These are phyloP conservation scores for Rosa multiflora DNA, from an alignment of 306 rosid genomes.

Conservation along the genomic window DNA sequence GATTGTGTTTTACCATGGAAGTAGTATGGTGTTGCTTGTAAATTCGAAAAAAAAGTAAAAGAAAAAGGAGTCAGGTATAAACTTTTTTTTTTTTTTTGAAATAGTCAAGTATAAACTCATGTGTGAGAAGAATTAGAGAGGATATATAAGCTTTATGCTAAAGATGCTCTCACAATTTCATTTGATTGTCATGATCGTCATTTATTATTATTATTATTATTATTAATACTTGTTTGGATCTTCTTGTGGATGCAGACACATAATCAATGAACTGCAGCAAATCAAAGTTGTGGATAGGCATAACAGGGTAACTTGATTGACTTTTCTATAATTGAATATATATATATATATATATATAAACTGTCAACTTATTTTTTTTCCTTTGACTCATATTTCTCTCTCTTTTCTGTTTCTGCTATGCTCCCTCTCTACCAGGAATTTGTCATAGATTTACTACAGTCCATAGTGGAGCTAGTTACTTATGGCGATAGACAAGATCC, in stretches of 20 bases:
- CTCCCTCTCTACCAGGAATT: slow-evolving; percentile 44
- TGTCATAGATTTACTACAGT: slow-evolving; percentile 74
- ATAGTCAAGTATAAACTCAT: background rate
- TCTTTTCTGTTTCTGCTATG: background rate
- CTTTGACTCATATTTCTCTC: background rate
- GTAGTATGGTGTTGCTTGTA: background rate
- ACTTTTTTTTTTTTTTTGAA: too few relatives aligned
- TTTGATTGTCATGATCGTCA: background rate
- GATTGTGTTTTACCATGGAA: background rate
- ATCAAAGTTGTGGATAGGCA: slow-evolving; percentile 41
- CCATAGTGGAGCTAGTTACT: slow-evolving; percentile 76
- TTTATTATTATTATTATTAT: background rate
- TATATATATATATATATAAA: background rate
- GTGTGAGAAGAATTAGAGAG: background rate
- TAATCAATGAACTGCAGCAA: slow-evolving; percentile 30
- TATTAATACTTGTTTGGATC: background rate
- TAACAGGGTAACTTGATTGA: slow-evolving; percentile 34
- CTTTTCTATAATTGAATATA: background rate
- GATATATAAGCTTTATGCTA: background rate
- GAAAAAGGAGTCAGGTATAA: background rate
- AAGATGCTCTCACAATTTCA: background rate
- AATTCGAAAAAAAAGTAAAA: background rate
- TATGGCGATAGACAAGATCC: slow-evolving; percentile 88
- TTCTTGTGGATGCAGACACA: slow-evolving; percentile 19
- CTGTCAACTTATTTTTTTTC: background rate